phyloP scores from a whole-genome alignment of 768 basidiomycete species.

The Boletus pseudo-olivaceus region DNA sequence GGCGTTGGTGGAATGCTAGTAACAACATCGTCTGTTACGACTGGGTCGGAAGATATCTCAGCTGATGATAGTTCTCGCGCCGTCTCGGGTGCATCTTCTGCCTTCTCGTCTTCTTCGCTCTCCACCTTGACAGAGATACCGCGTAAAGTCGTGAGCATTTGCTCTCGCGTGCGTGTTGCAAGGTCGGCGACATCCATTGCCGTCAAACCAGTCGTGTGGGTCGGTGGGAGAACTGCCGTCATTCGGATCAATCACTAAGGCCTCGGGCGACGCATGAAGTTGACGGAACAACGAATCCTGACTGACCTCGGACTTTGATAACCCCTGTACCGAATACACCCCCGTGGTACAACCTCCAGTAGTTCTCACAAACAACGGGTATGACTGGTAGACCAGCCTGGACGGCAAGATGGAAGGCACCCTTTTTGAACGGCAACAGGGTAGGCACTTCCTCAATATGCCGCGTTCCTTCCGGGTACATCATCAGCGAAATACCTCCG shows the following conservation, averaged over 20 bases:
- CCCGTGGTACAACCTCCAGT: conserved; percentile 79
- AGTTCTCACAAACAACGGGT: conserved; percentile 92
- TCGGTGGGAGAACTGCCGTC: conserved; percentile 80
- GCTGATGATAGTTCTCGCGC: conserved; percentile 18
- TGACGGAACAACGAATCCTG: neutral
- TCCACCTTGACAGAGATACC: conserved; percentile 67
- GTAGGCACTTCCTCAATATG: conserved; percentile 60
- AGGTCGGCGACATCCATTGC: conserved; percentile 68
- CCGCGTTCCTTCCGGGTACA: conserved; percentile 96
- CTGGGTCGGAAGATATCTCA: neutral
- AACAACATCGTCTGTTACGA: conserved; percentile 27
- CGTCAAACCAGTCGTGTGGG: conserved; percentile 70
- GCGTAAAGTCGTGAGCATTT: conserved; percentile 75
- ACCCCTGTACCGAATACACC: conserved; percentile 73
- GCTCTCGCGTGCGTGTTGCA: conserved; percentile 59
- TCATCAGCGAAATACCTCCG: conserved; percentile 74
- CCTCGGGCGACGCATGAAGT: neutral
- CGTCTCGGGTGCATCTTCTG: conserved; percentile 18
- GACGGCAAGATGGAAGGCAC: conserved; percentile 94
- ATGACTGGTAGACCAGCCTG: conserved; percentile 88
- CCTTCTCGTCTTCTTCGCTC: conserved; percentile 17
- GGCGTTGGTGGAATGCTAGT: conserved; percentile 28
- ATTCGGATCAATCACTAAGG: conserved; percentile 3
- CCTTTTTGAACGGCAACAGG: conserved; percentile 92
- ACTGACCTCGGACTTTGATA: conserved; percentile 72